Evolutionary conservation across 202 grass and related monocot genomes (phyloP).

Genomic region (Elaeis oleifera): DNA sequence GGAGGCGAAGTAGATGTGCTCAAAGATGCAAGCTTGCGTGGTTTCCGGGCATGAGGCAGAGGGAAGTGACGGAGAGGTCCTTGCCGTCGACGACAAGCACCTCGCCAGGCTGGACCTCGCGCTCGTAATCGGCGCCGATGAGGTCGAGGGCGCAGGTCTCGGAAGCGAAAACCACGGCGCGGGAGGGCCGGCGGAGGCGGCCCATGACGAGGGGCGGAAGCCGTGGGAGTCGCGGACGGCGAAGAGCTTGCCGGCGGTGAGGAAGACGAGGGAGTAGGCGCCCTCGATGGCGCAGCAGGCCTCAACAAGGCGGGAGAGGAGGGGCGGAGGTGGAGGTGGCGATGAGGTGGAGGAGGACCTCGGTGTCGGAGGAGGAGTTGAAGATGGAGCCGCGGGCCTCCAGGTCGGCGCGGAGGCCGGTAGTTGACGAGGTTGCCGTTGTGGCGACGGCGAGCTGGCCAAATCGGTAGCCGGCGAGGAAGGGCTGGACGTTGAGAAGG

Average conservation of each 20-base stretch:
- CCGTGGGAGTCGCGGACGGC: slow-evolving; percentile 76
- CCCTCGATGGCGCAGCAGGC: slow-evolving; percentile 61
- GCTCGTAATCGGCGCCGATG: slow-evolving; percentile 62
- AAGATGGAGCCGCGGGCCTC: slow-evolving; percentile 85
- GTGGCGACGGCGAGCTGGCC: slow-evolving; percentile 74
- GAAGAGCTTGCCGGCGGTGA: slow-evolving; percentile 67
- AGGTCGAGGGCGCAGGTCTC: slow-evolving; percentile 94
- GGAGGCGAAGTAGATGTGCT: slow-evolving; percentile 93
- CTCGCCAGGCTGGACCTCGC: slow-evolving; percentile 78
- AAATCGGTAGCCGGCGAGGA: slow-evolving; percentile 74
- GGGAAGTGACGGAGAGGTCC: slow-evolving; percentile 56
- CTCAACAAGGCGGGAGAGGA: slow-evolving; percentile 61
- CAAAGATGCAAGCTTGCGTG: slow-evolving; percentile 78
- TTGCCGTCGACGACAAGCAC: slow-evolving; percentile 58
- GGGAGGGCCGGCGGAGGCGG: slow-evolving; percentile 38
- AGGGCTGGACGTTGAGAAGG: slow-evolving; percentile 81
- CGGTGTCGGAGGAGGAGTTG: slow-evolving; percentile 84
- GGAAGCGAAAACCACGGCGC: slow-evolving; percentile 71
- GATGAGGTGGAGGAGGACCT: slow-evolving; percentile 96
- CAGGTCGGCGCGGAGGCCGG: slow-evolving; percentile 44
- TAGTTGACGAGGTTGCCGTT: slow-evolving; percentile 91
- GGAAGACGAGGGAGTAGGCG: slow-evolving; percentile 79
- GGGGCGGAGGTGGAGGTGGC: slow-evolving; percentile 61
- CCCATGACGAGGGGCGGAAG: slow-evolving; percentile 86
- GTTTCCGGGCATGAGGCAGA: slow-evolving; percentile 62